These are phyloP conservation scores for Phytophthora megakarya DNA, from an alignment of 352 stramenopile genomes.

Conservation along the genomic window DNA sequence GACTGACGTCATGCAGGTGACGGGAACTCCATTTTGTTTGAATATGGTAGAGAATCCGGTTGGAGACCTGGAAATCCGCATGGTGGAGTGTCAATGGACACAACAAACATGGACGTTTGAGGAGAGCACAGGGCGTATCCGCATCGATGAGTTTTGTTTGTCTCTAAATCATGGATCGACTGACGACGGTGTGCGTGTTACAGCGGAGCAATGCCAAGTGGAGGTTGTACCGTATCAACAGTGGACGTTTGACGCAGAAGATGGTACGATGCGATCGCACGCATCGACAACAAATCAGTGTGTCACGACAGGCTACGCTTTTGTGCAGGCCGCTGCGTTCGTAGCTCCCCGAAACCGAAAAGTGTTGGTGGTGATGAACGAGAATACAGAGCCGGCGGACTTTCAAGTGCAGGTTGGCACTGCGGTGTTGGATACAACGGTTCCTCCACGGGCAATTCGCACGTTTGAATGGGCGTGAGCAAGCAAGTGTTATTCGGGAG, in stretches of 20 bases:
- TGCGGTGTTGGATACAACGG: slow-evolving; percentile 34
- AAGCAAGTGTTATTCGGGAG: background rate
- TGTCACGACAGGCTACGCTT: slow-evolving; percentile 63
- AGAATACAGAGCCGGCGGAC: slow-evolving; percentile 66
- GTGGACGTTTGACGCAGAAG: slow-evolving; percentile 51
- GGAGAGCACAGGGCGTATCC: slow-evolving; percentile 41
- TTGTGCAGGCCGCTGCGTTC: slow-evolving; percentile 68
- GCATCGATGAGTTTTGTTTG: slow-evolving; percentile 59
- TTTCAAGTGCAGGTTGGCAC: slow-evolving; percentile 58
- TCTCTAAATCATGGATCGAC: slow-evolving; percentile 62
- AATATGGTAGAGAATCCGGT: slow-evolving; percentile 36
- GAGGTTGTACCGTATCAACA: slow-evolving; percentile 40
- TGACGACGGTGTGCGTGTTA: slow-evolving; percentile 49
- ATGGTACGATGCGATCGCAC: slow-evolving; percentile 51
- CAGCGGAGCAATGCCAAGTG: slow-evolving; percentile 41
- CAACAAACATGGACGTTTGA: slow-evolving; percentile 66
- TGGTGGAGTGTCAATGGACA: slow-evolving; percentile 71
- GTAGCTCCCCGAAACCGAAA: slow-evolving; percentile 67
- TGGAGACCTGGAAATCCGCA: slow-evolving; percentile 52
- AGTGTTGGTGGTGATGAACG: slow-evolving; percentile 76
- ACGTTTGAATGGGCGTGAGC: slow-evolving; percentile 22
- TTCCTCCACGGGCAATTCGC: slow-evolving; percentile 49
- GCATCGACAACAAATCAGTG: slow-evolving; percentile 49
- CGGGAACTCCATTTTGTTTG: slow-evolving; percentile 58
- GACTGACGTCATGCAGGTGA: slow-evolving; percentile 73